Conservation (phyloP, 73 alveolate species). For the Durusdinium trenchii region DNA sequence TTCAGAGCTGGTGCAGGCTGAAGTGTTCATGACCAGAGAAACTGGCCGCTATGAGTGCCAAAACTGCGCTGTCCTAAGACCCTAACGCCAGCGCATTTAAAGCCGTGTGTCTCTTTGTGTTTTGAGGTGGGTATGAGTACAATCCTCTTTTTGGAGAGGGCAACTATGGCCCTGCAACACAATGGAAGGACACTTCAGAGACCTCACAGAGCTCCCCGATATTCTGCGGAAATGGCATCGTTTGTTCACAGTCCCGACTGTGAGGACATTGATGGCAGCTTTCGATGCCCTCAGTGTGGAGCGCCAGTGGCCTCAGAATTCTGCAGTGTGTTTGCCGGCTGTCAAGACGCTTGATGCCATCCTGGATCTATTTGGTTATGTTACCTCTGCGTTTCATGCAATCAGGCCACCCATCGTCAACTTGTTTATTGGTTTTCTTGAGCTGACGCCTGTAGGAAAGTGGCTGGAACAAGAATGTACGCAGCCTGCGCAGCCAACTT, state of each 20-base stretch:
- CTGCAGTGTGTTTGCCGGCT: too few relatives aligned
- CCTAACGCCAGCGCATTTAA: not conserved
- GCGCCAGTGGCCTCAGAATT: conserved; percentile 2
- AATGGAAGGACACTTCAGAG: conserved; percentile 42
- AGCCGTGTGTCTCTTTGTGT: not conserved
- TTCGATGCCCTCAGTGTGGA: conserved; percentile 71
- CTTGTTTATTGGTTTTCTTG: too few relatives aligned
- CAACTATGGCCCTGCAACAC: conserved; percentile 69
- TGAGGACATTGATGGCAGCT: conserved; percentile 76
- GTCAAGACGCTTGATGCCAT: too few relatives aligned
- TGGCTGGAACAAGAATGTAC: too few relatives aligned
- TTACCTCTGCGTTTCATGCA: too few relatives aligned
- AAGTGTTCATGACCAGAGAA: conserved; percentile 92
- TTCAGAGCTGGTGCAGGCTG: conserved; percentile 14
- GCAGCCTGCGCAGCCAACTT: too few relatives aligned
- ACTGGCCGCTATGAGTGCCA: conserved; percentile 90
- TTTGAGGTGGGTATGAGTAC: conserved; percentile 89
- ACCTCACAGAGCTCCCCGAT: not conserved
- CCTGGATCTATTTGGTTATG: too few relatives aligned
- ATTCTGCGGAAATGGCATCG: not conserved
- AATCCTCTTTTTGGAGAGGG: conserved; percentile 85
- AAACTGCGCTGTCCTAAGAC: conserved; percentile 20
- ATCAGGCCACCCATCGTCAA: too few relatives aligned
- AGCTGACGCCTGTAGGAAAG: too few relatives aligned
- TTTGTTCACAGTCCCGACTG: not conserved